phyloP scores from a whole-genome alignment of 495 filamentous ascomycete species.

The Lophium mytilinum region DNA sequence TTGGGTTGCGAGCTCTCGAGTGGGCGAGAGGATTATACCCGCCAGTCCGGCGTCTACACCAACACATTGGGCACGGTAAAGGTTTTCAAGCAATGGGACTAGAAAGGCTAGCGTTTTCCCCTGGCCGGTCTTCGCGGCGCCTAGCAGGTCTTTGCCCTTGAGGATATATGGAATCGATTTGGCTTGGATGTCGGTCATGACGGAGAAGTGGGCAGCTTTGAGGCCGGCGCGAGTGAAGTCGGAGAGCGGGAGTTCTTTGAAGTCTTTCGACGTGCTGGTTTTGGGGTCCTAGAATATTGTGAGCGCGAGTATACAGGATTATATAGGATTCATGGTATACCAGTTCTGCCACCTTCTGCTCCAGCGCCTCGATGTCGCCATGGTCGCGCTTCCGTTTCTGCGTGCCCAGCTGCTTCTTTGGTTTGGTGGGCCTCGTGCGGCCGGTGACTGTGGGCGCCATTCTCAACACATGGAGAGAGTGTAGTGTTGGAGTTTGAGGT shows the following conservation, averaged over 20 bases:
- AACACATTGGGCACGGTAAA: conserved; percentile 87
- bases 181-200: conserved; percentile 84
- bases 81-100: conserved; percentile 83
- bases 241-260: conserved; percentile 80
- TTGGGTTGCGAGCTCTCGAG: conserved; percentile 89
- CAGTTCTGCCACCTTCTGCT: conserved; percentile 40
- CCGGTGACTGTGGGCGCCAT: conserved; percentile 26
- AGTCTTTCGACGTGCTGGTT: conserved; percentile 38
- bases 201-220: conserved; percentile 79
- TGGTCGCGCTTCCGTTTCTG: conserved; percentile 60
- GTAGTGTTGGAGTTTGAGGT: no score
- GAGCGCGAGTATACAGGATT: not conserved
- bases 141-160: conserved; percentile 82
- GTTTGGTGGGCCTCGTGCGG: conserved; percentile 31
- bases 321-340: conserved; percentile 24
- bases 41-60: conserved; percentile 79
- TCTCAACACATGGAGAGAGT: not conserved
- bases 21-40: conserved; percentile 88
- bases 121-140: conserved; percentile 92
- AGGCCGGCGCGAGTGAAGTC: conserved; percentile 73
- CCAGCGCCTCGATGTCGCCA: conserved; percentile 51
- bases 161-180: conserved; percentile 77
- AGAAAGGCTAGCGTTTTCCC: conserved; percentile 96
- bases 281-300: conserved; percentile 21
- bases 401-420: conserved; percentile 33